Conservation (phyloP, 2,329 filamentous ascomycete species). For the Trichoderma brevicompactum region DNA sequence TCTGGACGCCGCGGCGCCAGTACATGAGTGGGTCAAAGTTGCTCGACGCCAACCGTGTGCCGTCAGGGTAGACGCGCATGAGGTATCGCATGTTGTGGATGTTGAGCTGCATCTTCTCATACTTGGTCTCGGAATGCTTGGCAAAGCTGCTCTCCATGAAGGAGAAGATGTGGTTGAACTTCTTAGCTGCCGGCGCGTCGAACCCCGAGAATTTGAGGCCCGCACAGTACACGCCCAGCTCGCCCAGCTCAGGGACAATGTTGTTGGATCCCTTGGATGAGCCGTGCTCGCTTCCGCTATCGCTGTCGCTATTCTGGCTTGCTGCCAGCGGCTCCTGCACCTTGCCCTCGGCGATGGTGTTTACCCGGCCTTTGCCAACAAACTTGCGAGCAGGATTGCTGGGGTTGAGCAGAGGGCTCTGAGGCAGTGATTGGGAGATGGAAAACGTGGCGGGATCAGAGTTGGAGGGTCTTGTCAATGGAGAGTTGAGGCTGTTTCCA, state of each 20-base stretch:
- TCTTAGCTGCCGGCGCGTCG: conserved; percentile 75
- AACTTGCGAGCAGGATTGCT: conserved; percentile 53
- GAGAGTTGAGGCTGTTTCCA: conserved; percentile 75
- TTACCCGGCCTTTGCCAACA: conserved; percentile 57
- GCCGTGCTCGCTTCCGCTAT: conserved; percentile 66
- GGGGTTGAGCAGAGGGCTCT: conserved; percentile 59
- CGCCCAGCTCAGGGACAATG: conserved; percentile 80
- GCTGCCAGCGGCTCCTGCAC: conserved; percentile 54
- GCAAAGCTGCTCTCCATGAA: conserved; percentile 90
- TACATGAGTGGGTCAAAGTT: conserved; percentile 95
- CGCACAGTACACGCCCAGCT: conserved; percentile 77
- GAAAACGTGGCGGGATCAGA: conserved; percentile 60
- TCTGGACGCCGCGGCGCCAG: conserved; percentile 95
- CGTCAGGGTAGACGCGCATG: conserved; percentile 92
- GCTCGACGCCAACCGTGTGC: conserved; percentile 78
- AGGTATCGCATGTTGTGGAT: conserved; percentile 90
- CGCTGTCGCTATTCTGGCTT: conserved; percentile 76
- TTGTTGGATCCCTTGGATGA: conserved; percentile 72
- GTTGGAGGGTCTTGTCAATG: conserved; percentile 59
- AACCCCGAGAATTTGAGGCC: conserved; percentile 85
- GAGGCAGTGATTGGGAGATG: conserved; percentile 55
- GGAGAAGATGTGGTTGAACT: conserved; percentile 93
- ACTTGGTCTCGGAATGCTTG: conserved; percentile 74
- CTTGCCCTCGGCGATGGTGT: conserved; percentile 61
- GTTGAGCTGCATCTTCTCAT: conserved; percentile 77